Conservation (phyloP, 1,284 basidiomycete species). For the Trametes pubescens region DNA sequence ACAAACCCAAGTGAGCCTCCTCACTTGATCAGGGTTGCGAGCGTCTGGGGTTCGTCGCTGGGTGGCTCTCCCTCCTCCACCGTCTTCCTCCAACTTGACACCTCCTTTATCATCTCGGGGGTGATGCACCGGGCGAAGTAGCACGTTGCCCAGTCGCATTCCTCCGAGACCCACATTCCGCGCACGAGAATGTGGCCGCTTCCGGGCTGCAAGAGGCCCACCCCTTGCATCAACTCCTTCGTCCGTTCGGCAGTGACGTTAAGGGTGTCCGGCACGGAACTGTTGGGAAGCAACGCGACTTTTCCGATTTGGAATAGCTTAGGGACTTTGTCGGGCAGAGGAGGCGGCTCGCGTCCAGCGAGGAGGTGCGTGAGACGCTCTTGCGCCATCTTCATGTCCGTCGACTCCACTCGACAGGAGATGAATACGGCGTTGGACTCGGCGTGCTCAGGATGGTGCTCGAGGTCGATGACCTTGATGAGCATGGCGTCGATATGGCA, state of each 20-base stretch:
- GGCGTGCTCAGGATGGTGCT: slow-evolving; percentile 29
- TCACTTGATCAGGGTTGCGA: background rate
- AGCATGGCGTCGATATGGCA: slow-evolving; percentile 28
- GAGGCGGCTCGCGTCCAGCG: slow-evolving; percentile 23
- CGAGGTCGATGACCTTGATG: slow-evolving; percentile 30
- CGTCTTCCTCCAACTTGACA: slow-evolving; percentile 18
- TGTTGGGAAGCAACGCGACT: slow-evolving; percentile 18
- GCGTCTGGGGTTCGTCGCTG: background rate
- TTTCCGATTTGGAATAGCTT: slow-evolving; percentile 33
- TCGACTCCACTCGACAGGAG: slow-evolving; percentile 23
- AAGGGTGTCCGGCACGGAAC: slow-evolving; percentile 22
- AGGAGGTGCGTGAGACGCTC: slow-evolving; percentile 15
- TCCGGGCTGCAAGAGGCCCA: slow-evolving; percentile 21
- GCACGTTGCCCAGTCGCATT: slow-evolving; percentile 16
- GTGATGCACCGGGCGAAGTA: slow-evolving; percentile 25
- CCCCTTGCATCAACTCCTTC: slow-evolving; percentile 4
- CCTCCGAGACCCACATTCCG: slow-evolving; percentile 24
- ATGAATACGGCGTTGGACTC: slow-evolving; percentile 24
- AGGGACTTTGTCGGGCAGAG: slow-evolving; percentile 23
- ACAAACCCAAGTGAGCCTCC: background rate
- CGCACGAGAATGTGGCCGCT: slow-evolving; percentile 20
- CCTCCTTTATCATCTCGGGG: slow-evolving; percentile 22
- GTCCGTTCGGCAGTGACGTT: slow-evolving; percentile 14
- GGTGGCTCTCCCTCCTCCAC: slow-evolving; percentile 3
- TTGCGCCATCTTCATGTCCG: slow-evolving; percentile 18